These are phyloP conservation scores for Dryadomyces quercus-mongolicae DNA, from an alignment of 2,329 filamentous ascomycete genomes.

Conservation along the genomic window DNA sequence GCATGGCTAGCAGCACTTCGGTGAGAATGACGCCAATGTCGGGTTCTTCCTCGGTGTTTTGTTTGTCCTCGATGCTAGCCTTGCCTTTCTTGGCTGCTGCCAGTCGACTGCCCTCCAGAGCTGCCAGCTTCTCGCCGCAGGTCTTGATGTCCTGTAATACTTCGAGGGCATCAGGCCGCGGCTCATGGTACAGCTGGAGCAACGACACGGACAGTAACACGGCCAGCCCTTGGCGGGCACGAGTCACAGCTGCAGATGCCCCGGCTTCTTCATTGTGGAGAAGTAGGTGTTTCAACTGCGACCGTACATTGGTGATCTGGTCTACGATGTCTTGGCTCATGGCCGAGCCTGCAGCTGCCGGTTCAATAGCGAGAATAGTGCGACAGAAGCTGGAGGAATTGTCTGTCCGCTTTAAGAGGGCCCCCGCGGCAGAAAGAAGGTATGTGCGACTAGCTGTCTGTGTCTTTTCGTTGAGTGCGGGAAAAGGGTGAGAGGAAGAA, in stretches of 20 bases:
- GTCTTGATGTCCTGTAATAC: constrained; percentile 72
- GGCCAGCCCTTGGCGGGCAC: constrained; percentile 53
- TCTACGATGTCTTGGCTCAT: constrained; percentile 44
- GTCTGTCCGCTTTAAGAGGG: constrained; percentile 40
- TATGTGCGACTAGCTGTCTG: constrained; percentile 42
- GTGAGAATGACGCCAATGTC: constrained; percentile 62
- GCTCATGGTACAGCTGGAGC: constrained; percentile 76
- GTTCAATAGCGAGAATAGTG: constrained; percentile 41
- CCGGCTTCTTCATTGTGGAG: constrained; percentile 12
- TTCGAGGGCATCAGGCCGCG: constrained; percentile 68
- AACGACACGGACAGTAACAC: constrained; percentile 76
- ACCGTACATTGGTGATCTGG: constrained; percentile 38
- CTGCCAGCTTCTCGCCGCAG: constrained; percentile 55
- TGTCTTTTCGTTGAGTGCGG: constrained; percentile 37
- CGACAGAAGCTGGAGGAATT: constrained; percentile 41
- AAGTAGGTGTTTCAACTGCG: constrained; percentile 36
- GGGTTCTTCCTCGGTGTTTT: background rate
- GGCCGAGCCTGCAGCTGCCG: constrained; percentile 33
- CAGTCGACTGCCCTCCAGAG: constrained; percentile 25
- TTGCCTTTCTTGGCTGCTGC: background rate
- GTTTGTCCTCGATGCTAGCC: background rate
- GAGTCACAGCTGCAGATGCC: constrained; percentile 18
- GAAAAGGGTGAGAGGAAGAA: constrained; percentile 18
- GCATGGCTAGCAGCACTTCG: constrained; percentile 81
- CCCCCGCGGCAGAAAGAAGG: constrained; percentile 46